Conservation (phyloP, 805 yeast genomes). For the Candida orba region DNA sequence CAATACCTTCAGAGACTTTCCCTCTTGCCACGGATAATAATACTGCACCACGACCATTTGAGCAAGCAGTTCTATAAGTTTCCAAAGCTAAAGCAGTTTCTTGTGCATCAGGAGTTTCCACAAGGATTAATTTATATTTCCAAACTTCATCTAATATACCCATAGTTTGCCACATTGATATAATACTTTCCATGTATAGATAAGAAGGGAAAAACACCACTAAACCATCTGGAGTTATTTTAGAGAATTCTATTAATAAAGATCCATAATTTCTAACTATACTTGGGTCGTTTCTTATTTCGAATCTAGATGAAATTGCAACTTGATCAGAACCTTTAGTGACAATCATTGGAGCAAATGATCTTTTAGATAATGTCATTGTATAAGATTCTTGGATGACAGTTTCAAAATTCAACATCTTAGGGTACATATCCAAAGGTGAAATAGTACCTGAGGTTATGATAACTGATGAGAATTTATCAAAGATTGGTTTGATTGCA, state of each 20-base stretch:
- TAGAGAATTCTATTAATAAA: conserved; percentile 82
- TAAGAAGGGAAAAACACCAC: conserved; percentile 97
- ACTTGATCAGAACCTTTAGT: conserved; percentile 98
- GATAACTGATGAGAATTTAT: conserved; percentile 82
- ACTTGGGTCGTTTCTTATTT: conserved; percentile 95
- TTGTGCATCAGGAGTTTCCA: conserved; percentile 98
- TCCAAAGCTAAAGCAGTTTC: conserved; percentile 94
- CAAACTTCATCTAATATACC: conserved; percentile 97
- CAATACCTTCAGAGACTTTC: conserved; percentile 96
- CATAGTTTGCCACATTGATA: conserved; percentile 98
- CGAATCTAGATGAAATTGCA: conserved; percentile 91
- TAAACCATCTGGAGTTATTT: conserved; percentile 95
- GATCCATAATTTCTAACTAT: conserved; percentile 97
- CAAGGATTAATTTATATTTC: conserved; percentile 91
- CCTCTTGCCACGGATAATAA: conserved; percentile 97
- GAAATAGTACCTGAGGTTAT: conserved; percentile 98
- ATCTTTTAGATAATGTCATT: conserved; percentile 88
- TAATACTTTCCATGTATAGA: conserved; percentile 95
- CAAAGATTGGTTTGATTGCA: conserved; percentile 96
- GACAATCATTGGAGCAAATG: conserved; percentile 91
- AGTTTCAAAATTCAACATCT: conserved; percentile 90
- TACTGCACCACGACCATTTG: conserved; percentile 97
- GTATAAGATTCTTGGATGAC: conserved; percentile 92
- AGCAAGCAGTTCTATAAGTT: conserved; percentile 92
- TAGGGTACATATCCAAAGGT: conserved; percentile 97